phyloP scores from a whole-genome alignment of 495 filamentous ascomycete species.

The Hyaloscypha variabilis region DNA sequence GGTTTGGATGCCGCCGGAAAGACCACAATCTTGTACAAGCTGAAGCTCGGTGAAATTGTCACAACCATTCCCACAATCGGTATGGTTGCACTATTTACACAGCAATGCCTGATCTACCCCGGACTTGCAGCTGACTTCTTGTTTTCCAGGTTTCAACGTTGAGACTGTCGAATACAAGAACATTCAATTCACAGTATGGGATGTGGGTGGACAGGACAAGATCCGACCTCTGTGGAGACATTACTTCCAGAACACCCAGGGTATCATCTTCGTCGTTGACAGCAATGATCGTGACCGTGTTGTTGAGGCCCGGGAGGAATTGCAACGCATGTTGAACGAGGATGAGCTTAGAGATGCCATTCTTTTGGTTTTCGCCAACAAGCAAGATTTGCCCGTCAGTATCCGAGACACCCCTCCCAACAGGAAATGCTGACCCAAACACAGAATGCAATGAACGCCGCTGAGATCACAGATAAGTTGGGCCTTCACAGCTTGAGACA shows the following conservation, averaged over 20 bases:
- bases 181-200: conserved; percentile 99
- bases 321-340: conserved; percentile 99
- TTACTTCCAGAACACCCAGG: conserved; percentile 99
- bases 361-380: conserved; percentile 99
- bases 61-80: conserved; percentile 99
- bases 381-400: conserved; percentile 98
- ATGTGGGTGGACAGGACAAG: conserved; percentile 99
- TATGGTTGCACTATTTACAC: conserved; percentile 54
- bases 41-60: conserved; percentile 99
- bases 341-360: conserved; percentile 98
- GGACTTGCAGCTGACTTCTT: conserved; percentile 11
- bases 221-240: conserved; percentile 99
- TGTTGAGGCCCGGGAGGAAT: conserved; percentile 96
- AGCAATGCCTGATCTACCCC: not conserved
- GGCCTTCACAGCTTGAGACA: conserved; percentile 97
- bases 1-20: conserved; percentile 99
- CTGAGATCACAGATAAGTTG: conserved; percentile 99
- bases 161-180: conserved; percentile 99
- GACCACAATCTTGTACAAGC: conserved; percentile 99
- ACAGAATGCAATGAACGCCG: conserved; percentile 98
- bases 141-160: conserved; percentile 91
- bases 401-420: conserved; percentile 20
- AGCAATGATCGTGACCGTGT: conserved; percentile 99
- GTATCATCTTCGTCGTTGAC: conserved; percentile 99
- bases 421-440: not conserved